Conservation (phyloP, 495 filamentous ascomycete genomes). For the Cryomyces minteri region DNA sequence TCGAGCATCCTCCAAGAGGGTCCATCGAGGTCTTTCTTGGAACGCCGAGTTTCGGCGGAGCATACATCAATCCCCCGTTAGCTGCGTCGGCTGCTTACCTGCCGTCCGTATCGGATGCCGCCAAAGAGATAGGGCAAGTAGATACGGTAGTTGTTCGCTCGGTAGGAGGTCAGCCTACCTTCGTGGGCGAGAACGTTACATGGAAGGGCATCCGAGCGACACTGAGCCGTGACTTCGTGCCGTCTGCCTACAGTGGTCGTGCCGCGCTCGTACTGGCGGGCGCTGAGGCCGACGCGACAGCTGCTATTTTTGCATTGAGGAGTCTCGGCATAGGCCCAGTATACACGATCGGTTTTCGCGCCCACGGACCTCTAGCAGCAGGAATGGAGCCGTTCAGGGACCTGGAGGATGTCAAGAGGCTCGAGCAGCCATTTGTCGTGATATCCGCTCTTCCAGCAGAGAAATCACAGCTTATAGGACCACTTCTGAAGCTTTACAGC, state of each 20-base stretch:
- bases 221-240: conserved; percentile 61
- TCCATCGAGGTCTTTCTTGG: conserved; percentile 46
- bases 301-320: conserved; percentile 56
- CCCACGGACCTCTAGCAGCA: conserved; percentile 38
- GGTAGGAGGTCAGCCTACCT: conserved; percentile 14
- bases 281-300: conserved; percentile 49
- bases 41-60: conserved; percentile 58
- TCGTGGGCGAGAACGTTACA: conserved; percentile 60
- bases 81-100: conserved; percentile 34
- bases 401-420: conserved; percentile 56
- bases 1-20: conserved; percentile 47
- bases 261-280: conserved; percentile 56
- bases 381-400: conserved; percentile 63
- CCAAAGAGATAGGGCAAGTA: conserved; percentile 54
- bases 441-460: conserved; percentile 60
- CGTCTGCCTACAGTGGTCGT: conserved; percentile 56
- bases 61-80: conserved; percentile 56
- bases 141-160: conserved; percentile 56
- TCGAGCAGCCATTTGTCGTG: conserved; percentile 61
- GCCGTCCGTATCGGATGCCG: conserved; percentile 49
- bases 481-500: conserved; percentile 48
- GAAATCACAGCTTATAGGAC: conserved; percentile 62
- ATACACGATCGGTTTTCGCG: conserved; percentile 69
- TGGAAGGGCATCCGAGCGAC: conserved; percentile 75
- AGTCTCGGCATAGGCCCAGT: conserved; percentile 59